Conservation (phyloP, 768 basidiomycete genomes). For the Mycena vitilis region DNA sequence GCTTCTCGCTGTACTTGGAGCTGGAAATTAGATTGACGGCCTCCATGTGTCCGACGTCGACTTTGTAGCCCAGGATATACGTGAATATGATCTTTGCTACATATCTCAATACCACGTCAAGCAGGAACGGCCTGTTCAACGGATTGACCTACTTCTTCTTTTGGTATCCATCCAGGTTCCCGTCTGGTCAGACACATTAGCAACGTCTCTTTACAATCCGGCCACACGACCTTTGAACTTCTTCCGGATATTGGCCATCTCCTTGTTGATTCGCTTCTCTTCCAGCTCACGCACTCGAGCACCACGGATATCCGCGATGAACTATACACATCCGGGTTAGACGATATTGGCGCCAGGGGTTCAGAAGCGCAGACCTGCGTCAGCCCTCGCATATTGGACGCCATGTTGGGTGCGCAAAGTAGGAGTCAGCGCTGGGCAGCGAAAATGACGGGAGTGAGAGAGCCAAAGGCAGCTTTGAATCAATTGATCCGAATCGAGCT, state of each 20-base stretch:
- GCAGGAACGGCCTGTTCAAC: slow-evolving; percentile 15
- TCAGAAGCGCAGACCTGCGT: slow-evolving; percentile 77
- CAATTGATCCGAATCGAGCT: background rate
- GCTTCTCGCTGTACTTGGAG: slow-evolving; percentile 97
- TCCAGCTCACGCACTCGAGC: slow-evolving; percentile 96
- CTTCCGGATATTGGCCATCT: slow-evolving; percentile 99
- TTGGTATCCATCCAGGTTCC: slow-evolving; percentile 90
- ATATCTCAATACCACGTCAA: slow-evolving; percentile 69
- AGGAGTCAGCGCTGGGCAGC: background rate
- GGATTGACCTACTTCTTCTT: slow-evolving; percentile 83
- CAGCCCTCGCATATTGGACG: slow-evolving; percentile 90
- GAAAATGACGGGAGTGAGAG: no score
- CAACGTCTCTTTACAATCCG: background rate
- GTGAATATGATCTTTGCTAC: slow-evolving; percentile 99
- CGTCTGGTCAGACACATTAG: slow-evolving; percentile 60
- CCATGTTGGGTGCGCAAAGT: slow-evolving; percentile 63
- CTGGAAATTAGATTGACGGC: slow-evolving; percentile 98
- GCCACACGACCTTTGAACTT: slow-evolving; percentile 90
- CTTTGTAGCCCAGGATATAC: slow-evolving; percentile 98
- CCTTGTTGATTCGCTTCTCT: slow-evolving; percentile 99
- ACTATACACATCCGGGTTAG: slow-evolving; percentile 58
- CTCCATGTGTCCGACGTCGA: slow-evolving; percentile 99
- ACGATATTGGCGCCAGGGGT: background rate
- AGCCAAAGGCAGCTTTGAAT: background rate
- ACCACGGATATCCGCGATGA: slow-evolving; percentile 98